Evolutionary conservation across 1,139 yeast genomes (phyloP), one percentile per base, ranked within the genome.

Genomic region (Lodderomyces pseudojiufengensis): DNA sequence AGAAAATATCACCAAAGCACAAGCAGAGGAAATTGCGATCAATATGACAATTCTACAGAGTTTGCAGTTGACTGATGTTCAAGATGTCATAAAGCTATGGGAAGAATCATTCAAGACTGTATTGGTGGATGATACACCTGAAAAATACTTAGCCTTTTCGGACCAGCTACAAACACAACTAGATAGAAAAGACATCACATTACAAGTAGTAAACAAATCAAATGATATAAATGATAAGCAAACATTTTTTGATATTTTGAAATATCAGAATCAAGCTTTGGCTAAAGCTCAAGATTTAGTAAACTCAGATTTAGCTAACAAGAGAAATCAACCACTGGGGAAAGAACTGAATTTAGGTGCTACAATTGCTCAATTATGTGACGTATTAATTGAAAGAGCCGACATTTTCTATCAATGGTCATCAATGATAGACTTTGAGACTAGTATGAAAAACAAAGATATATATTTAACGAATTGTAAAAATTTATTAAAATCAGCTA

Each of bases 391-490:
- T 18, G 77, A 73, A 27, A 54, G 80, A 37, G 68, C 78, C 1
- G 81, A 76, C 49, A 61, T 74, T 5, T 80, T 74, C 36, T 47
- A 73, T n/a, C 79, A 74, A 49, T 55, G 80, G 39, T 53, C 69
- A 16, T 63, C 58, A 34, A 34, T 74, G 0, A 36, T 33, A 3
- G 50, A 54, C 16, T 45, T 46, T 29, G 63, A 57, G 16, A 53
- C 55, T 20, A 65, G 75, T 0, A 44, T 41, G 4, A 57, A 54
- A 29, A 60, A 61, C 46, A 50, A 42, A 24, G 47, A 42, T 2
- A 48, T 67, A 0, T 53, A 76, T 14, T 35, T 59, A 3, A 53
- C 57, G 10, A 76, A 76, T 43, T 50, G 65, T 27, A 63, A 57
- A 32, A 68, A 63, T 3, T 57, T 74, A 25, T 53, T 74, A 24